Base-by-base conservation (phyloP, 2,329 filamentous ascomycete genomes). In the Atkinsonella hypoxylon region DNA sequence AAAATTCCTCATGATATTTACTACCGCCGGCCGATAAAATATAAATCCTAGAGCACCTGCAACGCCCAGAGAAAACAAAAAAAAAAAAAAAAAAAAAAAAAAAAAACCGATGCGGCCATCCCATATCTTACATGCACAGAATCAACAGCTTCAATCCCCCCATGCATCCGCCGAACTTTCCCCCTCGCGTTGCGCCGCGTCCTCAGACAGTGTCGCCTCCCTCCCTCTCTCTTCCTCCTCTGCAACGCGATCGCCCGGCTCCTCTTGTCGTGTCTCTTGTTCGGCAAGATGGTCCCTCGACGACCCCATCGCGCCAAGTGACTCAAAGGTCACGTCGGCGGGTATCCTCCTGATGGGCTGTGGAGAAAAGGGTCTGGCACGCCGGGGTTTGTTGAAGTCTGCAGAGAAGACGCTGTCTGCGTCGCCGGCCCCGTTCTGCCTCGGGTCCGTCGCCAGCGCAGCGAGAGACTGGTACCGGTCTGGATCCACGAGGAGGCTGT, bases 281-380 rank as follows among this genome's bases (percentile, higher is more conserved):
- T 26, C 26, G 26, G 26, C 5, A 5, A 10, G 30, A 32, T 18
- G 11, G 45, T 12, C 38, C 47, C 2, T 51, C 57, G 3, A 43
- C 9, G 45, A 47, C 1, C 51, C 53, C 26, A 59, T 55, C 1
- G 61, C 65, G 8, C 62, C 61, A 9, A 71, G 51, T 3, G 67
- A 69, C 45, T 71, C 69, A 48, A 61, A 64, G 31, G 68, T 68
- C 34, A 72, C 68, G 36, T 69, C 70, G 22, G 68, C 69, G 17
- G 68, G 66, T 11, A 64, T 57, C 1, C 69, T 62, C 10, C 70
- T 63, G 42, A 71, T 71, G 22, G 68, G 79, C 58, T 78, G 76
- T 2, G 81, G 81, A 15, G 77, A 81, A 57, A 83, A 83, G 0
- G 79, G 79, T 32, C 80, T 63, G 17, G 76, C 73, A 15, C 73